Base-by-base conservation (phyloP, 2,329 filamentous ascomycete species). In the Microsporum audouinii region DNA sequence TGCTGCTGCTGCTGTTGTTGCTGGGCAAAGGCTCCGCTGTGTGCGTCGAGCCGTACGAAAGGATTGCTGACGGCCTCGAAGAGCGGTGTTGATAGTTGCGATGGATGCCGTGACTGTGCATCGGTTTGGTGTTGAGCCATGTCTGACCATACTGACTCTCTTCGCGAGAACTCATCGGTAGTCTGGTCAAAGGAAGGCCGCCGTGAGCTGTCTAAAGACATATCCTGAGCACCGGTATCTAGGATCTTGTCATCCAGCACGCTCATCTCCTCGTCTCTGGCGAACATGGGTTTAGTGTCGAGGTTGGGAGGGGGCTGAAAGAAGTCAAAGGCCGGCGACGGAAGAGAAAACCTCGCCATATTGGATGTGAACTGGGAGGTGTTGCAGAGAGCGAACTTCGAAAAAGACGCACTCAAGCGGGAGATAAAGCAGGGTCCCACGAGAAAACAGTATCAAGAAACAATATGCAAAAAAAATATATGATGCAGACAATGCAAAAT, bases 181-280 rank as follows among this genome's bases (percentile, higher is more conserved):
- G 73, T 73, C 65, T 78, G 78, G 66, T 76, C 72, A 67, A 78
- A 77, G 60, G 78, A 78, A 45, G 74, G 67, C 61, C 75, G 71
- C 62, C 76, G 74, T 65, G 73, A 73, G 65, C 77, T 73, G 66
- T 76, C 63, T 62, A 70, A 71, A 65, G 77, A 76, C 69, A 82
- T 78, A 64, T 80, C 76, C 69, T 75, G 71, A 31, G 76, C 72
- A 67, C 74, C 72, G 53, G 78, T 72, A 69, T 82, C 80, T 58
- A 82, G 71, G 58, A 80, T 78, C 66, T 76, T 74, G 61, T 79
- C 76, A 65, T 80, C 76, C 60, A 79, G 69, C 63, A 78, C 72
- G 66, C 76, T 78, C 76, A 80, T 79, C 69, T 82, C 79, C 68
- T 81, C 80, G 67, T 78, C 76, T 68, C 77, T 76, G 47, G 72